Base-by-base conservation (phyloP, 2,329 filamentous ascomycete genomes). In the Pestalotiopsis sp. region DNA sequence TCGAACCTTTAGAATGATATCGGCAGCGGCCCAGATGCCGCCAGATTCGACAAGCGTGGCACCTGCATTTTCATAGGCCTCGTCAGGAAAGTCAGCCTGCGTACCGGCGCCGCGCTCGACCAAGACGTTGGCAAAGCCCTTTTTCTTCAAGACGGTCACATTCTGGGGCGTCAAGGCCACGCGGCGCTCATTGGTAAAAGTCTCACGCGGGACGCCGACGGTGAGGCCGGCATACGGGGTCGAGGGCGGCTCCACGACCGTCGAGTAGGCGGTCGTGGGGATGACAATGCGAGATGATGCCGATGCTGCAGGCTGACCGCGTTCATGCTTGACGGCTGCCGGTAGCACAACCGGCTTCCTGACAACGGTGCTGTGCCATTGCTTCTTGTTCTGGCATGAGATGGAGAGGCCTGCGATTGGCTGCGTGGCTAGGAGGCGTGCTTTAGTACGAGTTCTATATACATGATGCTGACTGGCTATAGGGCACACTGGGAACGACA, bases 111-210 rank as follows among this genome's bases (percentile, higher is more conserved):
- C 93, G 23, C 90, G 88, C 82, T 97, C 93, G 49, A 97, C 87
- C 2, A 97, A 82, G 27, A 97, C 88, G 70, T 90, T 89, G 41
- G 85, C 86, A 78, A 94, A 96, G 41, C 94, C 94, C 79, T 97
- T 97, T 79, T 97, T 97, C 71, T 95, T 88, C 1, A 97, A 82
- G 1, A 97, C 83, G 1, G 91, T 87, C 17, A 94, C 93, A 82
- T 97, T 97, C 71, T 93, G 89, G 1, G 94, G 94, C 0, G 93
- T 95, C 68, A 97, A 86, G 38, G 94, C 93, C 14, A 97, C 94
- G 64, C 94, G 92, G 57, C 92, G 90, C 82, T 97, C 94, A 68
- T 91, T 89, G 0, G 90, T 88, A 75, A 88, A 94, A n/a, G 88
- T 91, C 80, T 97, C 94, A 68, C 87, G 89, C 14, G 93, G 93